Percentiles rank a stretch among this genome's conserved stretches.
Conservation (phyloP, 2,329 filamentous ascomycete genomes). For the Pseudogymnoascus sp. region DNA sequence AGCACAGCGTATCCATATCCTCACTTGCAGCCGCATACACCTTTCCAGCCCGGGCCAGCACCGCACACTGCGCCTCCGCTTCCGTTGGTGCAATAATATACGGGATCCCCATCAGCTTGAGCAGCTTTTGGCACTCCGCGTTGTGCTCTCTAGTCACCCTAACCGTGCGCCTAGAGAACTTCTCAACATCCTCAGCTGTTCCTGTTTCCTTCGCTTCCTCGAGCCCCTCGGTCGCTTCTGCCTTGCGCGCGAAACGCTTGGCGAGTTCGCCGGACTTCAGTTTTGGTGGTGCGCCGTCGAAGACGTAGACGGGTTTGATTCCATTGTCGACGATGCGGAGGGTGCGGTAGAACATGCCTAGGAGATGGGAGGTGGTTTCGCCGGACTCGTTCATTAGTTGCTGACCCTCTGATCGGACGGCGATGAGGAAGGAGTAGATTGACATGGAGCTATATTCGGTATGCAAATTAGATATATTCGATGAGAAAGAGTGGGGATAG, state of each 20-base stretch:
- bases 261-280: constrained; percentile 96
- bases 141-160: constrained; percentile 96
- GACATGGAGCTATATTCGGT: constrained; percentile 70
- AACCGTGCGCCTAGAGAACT: constrained; percentile 89
- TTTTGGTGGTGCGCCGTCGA: constrained; percentile 93
- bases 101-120: constrained; percentile 93
- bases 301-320: constrained; percentile 97
- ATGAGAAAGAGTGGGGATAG: constrained; percentile 12
- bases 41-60: constrained; percentile 80
- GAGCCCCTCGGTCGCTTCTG: constrained; percentile 79
- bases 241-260: constrained; percentile 91
- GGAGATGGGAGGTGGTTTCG: constrained; percentile 94
- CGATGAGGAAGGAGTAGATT: constrained; percentile 97
- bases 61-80: constrained; percentile 93
- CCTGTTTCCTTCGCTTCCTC: constrained; percentile 97
- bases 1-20: constrained; percentile 98
- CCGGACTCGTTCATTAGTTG: constrained; percentile 92
- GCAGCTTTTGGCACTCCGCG: constrained; percentile 79
- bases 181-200: constrained; percentile 95
- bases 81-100: constrained; percentile 94
- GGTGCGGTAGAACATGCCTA: constrained; percentile 99
- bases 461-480: constrained; percentile 14
- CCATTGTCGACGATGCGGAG: constrained; percentile 97
- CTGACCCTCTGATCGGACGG: constrained; percentile 91
- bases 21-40: constrained; percentile 95